These are phyloP conservation scores for Teratosphaeria pseudoeucalypti DNA, from an alignment of 2,329 filamentous ascomycete genomes.

Conservation along the genomic window DNA sequence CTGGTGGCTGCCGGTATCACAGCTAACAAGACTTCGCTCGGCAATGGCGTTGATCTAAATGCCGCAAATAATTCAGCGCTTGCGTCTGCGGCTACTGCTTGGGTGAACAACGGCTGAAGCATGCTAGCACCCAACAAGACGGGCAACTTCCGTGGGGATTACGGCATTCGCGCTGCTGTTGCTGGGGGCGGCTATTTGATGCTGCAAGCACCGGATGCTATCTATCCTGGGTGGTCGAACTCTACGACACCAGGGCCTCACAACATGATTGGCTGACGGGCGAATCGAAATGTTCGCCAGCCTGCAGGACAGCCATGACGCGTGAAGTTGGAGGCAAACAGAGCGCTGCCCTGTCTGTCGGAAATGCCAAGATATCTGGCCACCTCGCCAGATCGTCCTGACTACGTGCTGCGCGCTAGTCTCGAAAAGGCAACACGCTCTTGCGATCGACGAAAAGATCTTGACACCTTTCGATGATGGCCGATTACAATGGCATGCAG, in stretches of 20 bases:
- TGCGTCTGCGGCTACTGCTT: conserved; percentile 2
- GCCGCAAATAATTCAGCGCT: background rate
- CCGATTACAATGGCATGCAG: background rate
- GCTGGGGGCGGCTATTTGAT: conserved; percentile 7
- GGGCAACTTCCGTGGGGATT: conserved; percentile 7
- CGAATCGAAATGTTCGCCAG: too few relatives aligned
- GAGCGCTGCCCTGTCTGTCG: too few relatives aligned
- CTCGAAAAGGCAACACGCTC: background rate
- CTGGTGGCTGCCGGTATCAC: conserved; percentile 2
- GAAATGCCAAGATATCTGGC: background rate
- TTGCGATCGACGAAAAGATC: background rate
- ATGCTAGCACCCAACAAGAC: background rate
- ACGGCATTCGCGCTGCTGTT: conserved; percentile 6
- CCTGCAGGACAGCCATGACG: too few relatives aligned
- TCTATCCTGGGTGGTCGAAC: conserved; percentile 11
- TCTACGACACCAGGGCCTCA: background rate
- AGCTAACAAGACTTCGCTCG: conserved; percentile 1
- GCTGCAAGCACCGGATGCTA: conserved; percentile 6
- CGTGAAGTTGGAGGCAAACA: too few relatives aligned
- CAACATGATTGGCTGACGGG: too few relatives aligned
- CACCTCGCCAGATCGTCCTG: background rate
- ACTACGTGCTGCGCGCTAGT: background rate
- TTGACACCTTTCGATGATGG: background rate
- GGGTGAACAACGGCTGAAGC: conserved; percentile 10
- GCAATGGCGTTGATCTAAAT: background rate